phyloP scores from a whole-genome alignment of 2,329 filamentous ascomycete genomes.

The Didymella segeticola region DNA sequence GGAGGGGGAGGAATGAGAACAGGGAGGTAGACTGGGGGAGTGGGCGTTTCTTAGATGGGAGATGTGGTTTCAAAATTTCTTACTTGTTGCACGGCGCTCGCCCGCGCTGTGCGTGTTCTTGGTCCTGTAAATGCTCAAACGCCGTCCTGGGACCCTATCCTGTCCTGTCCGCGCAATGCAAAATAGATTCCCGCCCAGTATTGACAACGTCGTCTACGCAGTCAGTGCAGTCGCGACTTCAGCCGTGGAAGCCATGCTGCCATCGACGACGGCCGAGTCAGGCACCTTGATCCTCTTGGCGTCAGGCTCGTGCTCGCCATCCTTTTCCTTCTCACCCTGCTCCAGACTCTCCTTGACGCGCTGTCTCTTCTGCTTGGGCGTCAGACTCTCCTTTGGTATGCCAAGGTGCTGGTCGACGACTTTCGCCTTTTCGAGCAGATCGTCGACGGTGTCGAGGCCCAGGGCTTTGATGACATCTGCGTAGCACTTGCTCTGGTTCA shows the following conservation, averaged over 20 bases:
- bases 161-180: slow-evolving; percentile 17
- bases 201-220: background rate
- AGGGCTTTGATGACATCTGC: slow-evolving; percentile 70
- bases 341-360: slow-evolving; percentile 40
- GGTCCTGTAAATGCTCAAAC: slow-evolving; percentile 27
- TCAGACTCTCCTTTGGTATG: slow-evolving; percentile 60
- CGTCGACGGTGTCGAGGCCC: slow-evolving; percentile 67
- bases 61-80: background rate
- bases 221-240: slow-evolving; percentile 23
- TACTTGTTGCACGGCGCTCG: background rate
- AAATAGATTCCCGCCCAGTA: background rate
- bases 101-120: background rate
- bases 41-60: too few species aligned
- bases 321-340: slow-evolving; percentile 16
- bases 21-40: too few species aligned
- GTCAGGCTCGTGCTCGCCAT: slow-evolving; percentile 23
- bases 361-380: slow-evolving; percentile 55
- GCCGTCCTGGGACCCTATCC: slow-evolving; percentile 7
- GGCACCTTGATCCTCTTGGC: slow-evolving; percentile 40
- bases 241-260: slow-evolving; percentile 7
- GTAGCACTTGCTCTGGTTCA: slow-evolving; percentile 75
- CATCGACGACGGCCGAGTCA: slow-evolving; percentile 18
- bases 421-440: slow-evolving; percentile 68
- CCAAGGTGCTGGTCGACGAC: slow-evolving; percentile 70
- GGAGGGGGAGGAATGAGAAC: background rate